phyloP scores from a whole-genome alignment of 2,329 filamentous ascomycete species.

The Ascosphaera aggregata region DNA sequence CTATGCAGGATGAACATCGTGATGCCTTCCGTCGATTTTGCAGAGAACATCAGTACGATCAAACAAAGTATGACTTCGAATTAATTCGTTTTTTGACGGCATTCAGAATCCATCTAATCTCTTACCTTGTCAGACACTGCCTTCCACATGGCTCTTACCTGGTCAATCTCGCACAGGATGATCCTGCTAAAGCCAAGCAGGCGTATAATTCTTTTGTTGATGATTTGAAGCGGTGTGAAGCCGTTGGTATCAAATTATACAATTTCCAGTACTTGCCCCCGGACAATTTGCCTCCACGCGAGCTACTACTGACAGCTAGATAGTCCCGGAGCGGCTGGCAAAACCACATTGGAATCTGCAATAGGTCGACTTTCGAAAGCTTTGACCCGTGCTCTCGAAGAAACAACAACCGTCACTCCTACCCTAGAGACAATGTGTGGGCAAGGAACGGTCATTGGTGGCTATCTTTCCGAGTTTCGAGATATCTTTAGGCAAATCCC shows the following conservation, averaged over 20 bases:
- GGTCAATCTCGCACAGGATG: constrained; percentile 77
- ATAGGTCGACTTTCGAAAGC: constrained; percentile 58
- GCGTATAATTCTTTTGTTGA: constrained; percentile 73
- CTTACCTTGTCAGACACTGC: constrained; percentile 30
- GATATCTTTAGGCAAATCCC: constrained; percentile 56
- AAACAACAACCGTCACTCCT: constrained; percentile 53
- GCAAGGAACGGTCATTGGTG: constrained; percentile 66
- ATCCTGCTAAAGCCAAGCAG: constrained; percentile 57
- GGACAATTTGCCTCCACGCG: neutral
- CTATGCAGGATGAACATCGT: constrained; percentile 42
- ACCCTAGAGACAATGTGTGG: constrained; percentile 94
- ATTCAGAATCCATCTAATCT: constrained; percentile 3
- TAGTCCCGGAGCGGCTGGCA: constrained; percentile 55
- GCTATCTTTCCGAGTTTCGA: constrained; percentile 61
- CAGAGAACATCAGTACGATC: constrained; percentile 45
- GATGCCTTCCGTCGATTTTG: constrained; percentile 48
- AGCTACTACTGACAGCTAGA: too few species aligned
- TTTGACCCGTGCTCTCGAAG: constrained; percentile 59
- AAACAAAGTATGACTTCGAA: constrained; percentile 23
- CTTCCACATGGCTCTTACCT: constrained; percentile 92
- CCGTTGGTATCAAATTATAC: constrained; percentile 72
- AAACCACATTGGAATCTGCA: constrained; percentile 41
- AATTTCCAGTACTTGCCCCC: constrained; percentile 53
- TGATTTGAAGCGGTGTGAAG: constrained; percentile 65
- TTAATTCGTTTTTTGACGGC: neutral